Conservation (phyloP, 148 eudicot genomes). For the Vaccinium darrowii region DNA sequence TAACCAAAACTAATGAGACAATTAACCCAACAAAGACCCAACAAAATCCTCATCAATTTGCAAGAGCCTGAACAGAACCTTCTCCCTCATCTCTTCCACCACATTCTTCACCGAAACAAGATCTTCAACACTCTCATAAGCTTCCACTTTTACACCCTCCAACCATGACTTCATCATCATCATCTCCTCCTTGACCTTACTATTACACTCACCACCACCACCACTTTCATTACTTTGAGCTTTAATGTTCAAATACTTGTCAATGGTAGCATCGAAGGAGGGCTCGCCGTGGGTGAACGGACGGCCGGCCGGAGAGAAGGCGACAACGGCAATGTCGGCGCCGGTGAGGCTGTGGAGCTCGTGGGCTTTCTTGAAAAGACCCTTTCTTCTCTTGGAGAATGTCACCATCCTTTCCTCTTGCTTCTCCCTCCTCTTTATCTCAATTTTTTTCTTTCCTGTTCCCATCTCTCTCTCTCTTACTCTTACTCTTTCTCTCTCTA, state of each 20-base stretch:
- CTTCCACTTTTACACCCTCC: background rate
- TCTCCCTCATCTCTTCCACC: background rate
- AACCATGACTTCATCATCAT: background rate
- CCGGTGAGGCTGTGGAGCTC: background rate
- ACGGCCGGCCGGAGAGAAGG: slow-evolving; percentile 3
- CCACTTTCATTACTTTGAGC: background rate
- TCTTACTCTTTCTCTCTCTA: background rate
- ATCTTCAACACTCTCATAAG: background rate
- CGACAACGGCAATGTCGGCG: background rate
- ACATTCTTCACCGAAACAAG: background rate
- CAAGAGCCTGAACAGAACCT: background rate
- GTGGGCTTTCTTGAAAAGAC: slow-evolving; percentile 17
- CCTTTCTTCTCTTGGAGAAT: slow-evolving; percentile 13
- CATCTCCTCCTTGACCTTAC: background rate
- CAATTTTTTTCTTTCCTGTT: slow-evolving; percentile 11
- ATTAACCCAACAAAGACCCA: background rate
- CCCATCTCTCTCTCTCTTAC: background rate
- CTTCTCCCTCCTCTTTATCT: background rate
- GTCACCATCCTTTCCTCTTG: slow-evolving; percentile 3
- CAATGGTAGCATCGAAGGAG: background rate
- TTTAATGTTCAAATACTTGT: background rate
- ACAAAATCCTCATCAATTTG: background rate
- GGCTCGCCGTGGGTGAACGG: slow-evolving; percentile 1
- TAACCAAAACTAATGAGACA: no score
- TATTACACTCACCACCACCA: background rate